phyloP scores from a whole-genome alignment of 1,284 basidiomycete species.

The Baeospora myosura region DNA sequence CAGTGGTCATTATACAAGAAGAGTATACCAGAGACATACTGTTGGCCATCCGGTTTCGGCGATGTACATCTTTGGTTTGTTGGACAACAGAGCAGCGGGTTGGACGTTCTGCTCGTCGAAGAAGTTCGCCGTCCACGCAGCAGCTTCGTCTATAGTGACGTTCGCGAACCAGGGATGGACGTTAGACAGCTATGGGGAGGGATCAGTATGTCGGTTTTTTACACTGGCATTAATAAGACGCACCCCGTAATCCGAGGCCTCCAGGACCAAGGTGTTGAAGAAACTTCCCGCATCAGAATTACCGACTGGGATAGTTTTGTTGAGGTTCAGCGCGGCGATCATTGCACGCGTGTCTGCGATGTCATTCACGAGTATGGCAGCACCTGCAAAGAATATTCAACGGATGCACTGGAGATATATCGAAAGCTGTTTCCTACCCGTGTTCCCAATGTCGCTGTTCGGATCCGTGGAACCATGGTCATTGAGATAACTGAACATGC shows the following conservation, averaged over 20 bases:
- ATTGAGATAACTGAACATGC: constrained; percentile 43
- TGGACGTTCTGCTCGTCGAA: constrained; percentile 49
- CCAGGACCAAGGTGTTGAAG: constrained; percentile 69
- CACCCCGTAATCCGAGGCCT: constrained; percentile 71
- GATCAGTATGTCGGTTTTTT: neutral
- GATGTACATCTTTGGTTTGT: constrained; percentile 74
- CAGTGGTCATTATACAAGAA: neutral
- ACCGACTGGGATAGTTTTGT: constrained; percentile 65
- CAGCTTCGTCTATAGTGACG: constrained; percentile 60
- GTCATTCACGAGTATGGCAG: constrained; percentile 47
- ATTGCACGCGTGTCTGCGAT: constrained; percentile 60
- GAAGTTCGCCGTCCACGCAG: constrained; percentile 43
- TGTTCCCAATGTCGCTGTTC: constrained; percentile 48
- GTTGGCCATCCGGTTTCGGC: constrained; percentile 95
- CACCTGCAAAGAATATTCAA: constrained; percentile 28
- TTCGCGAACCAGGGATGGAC: constrained; percentile 86
- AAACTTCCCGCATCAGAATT: constrained; percentile 87
- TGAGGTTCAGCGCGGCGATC: constrained; percentile 46
- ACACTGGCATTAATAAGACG: constrained; percentile 16
- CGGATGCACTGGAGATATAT: neutral
- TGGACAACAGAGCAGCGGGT: constrained; percentile 41
- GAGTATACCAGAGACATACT: constrained; percentile 28
- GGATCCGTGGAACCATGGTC: constrained; percentile 34
- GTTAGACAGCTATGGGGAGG: constrained; percentile 52
- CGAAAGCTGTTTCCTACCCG: constrained; percentile 19